Evolutionary conservation across 169 alveolate genomes (phyloP).

Genomic region (Plasmodium cynomolgi): DNA sequence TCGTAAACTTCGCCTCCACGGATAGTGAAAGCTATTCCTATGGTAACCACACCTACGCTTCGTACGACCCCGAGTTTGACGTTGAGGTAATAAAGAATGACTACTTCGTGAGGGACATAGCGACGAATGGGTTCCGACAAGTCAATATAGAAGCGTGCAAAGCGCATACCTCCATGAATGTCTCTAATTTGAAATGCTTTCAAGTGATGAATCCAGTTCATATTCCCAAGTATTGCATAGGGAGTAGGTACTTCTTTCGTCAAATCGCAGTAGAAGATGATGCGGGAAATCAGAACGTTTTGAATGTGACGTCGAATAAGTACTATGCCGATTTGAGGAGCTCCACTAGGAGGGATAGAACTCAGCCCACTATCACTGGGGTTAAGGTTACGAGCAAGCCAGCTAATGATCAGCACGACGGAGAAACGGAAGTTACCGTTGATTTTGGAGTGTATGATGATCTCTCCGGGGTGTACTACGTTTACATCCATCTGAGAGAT

Average conservation of each 20-base stretch:
- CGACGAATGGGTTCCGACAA: constrained; percentile 48
- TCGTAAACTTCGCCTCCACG: constrained; percentile 39
- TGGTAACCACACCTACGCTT: constrained; percentile 4
- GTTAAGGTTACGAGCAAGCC: constrained; percentile 80
- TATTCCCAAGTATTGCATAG: constrained; percentile 75
- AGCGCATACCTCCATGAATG: constrained; percentile 29
- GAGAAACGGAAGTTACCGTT: constrained; percentile 82
- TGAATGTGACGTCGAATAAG: constrained; percentile 75
- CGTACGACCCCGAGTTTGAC: constrained; percentile 24
- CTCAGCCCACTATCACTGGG: constrained; percentile 75
- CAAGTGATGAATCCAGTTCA: constrained; percentile 80
- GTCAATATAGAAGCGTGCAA: constrained; percentile 34
- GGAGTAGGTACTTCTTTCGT: constrained; percentile 78
- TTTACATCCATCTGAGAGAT: constrained; percentile 71
- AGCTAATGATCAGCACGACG: constrained; percentile 78
- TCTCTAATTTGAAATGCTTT: constrained; percentile 79
- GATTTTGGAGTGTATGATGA: constrained; percentile 1
- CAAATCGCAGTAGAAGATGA: constrained; percentile 75
- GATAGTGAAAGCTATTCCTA: constrained; percentile 55
- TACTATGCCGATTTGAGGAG: constrained; percentile 70
- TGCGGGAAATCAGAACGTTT: constrained; percentile 80
- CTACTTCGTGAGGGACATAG: constrained; percentile 30
- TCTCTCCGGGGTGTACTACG: constrained; percentile 16
- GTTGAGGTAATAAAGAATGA: background rate
- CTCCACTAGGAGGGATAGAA: constrained; percentile 71